Evolutionary conservation across 352 stramenopile genomes (phyloP), one percentile per base, ranked within the genome.

Genomic region (Pythium plurisporium): DNA sequence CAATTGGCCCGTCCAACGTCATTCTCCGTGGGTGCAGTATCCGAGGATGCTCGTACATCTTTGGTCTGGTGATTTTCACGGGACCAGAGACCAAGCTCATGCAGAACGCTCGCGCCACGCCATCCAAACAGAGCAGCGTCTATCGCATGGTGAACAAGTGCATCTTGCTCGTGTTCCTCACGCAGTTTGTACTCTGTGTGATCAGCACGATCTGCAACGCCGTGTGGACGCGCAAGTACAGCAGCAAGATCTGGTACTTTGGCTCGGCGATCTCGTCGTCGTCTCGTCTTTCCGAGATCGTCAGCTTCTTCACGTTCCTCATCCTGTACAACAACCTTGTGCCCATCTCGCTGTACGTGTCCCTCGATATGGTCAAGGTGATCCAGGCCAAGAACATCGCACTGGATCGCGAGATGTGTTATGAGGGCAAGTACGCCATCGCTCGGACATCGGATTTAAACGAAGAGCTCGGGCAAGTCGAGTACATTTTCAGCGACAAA

Each of bases 401-500:
- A 14, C 56, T 29, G 2, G 81, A 96, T 62, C 37, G 69, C 1
- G 67, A 83, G 26, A 96, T 96, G 88, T 89, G 70, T 49, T 74
- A 98, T 64, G 76, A 89, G 30, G 87, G 89, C 44, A 96, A 79
- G 19, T 82, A 69, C 27, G 83, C 89, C 27, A 81, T 91, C 29
- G 90, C 82, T 12, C 74, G 92, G 11, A 96, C 85, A 7, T 95
- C 88, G 0, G 87, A 96, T 49, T 65, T 98, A 45, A 96, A 95
- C 45, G 91, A 96, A 67, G 89, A 98, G 48, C 67, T 98, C 3
- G 97, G 96, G 2, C 87, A 98, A 70, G 85, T 99, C 25, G 79
- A 98, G 59, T 98, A 99, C 61, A 95, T 99, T 14, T 99, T 99
- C 78, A 98, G 83, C 25, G 96, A 99, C 73, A 99, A 99, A 70